These are phyloP conservation scores for Neohortaea acidophila DNA, from an alignment of 495 filamentous ascomycete genomes.

Conservation along the genomic window DNA sequence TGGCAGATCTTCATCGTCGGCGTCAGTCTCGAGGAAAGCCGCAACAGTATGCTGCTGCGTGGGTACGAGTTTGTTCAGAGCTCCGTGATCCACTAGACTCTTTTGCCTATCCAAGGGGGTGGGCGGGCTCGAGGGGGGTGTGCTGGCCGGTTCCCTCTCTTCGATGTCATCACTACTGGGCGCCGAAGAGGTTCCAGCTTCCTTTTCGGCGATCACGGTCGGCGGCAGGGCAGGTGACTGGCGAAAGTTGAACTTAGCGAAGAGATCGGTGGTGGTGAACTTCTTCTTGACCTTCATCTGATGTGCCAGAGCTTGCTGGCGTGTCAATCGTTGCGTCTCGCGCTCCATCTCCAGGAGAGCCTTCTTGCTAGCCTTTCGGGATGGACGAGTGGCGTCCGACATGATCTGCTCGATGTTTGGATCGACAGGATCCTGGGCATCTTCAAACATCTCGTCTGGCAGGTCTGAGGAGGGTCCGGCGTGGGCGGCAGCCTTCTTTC, in stretches of 20 bases:
- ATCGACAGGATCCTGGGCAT: conserved; percentile 41
- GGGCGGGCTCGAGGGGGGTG: conserved; percentile 29
- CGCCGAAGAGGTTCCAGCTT: conserved; percentile 11
- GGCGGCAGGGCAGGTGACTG: conserved; percentile 13
- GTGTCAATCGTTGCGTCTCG: conserved; percentile 79
- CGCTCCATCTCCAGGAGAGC: conserved; percentile 87
- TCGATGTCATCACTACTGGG: conserved; percentile 13
- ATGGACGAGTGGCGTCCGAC: conserved; percentile 37
- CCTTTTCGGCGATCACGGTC: background rate
- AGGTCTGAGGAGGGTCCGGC: conserved; percentile 9
- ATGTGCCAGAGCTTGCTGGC: conserved; percentile 84
- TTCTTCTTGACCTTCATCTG: conserved; percentile 84
- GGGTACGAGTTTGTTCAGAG: conserved; percentile 15
- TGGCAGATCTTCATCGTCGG: conserved; percentile 6
- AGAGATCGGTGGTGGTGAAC: conserved; percentile 67
- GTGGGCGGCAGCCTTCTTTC: background rate
- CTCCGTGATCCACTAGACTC: conserved; percentile 14
- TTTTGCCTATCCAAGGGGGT: conserved; percentile 16
- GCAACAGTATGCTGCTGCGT: conserved; percentile 13
- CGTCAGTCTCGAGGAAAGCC: background rate
- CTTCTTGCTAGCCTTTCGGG: conserved; percentile 86
- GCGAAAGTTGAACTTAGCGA: conserved; percentile 69
- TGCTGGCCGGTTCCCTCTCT: conserved; percentile 15
- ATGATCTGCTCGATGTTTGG: conserved; percentile 32
- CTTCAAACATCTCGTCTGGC: conserved; percentile 37